Conservation (phyloP, 2,329 filamentous ascomycete genomes). For the Ceratocystis papillata region DNA sequence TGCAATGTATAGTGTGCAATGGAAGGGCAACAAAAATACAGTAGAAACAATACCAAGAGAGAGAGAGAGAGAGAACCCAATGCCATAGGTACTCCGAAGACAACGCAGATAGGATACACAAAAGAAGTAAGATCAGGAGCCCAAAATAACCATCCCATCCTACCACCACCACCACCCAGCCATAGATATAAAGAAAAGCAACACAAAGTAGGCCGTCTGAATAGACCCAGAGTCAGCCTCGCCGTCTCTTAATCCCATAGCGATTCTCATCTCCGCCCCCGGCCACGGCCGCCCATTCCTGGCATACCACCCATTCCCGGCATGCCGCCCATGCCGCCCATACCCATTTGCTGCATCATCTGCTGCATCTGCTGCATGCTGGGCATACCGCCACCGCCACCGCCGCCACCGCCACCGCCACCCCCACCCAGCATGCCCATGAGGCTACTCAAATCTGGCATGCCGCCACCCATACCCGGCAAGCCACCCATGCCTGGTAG, state of each 20-base stretch:
- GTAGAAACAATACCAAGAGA: slow-evolving; percentile 1
- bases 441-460: slow-evolving; percentile 74
- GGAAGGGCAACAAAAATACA: slow-evolving; percentile 10
- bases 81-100: slow-evolving; percentile 1
- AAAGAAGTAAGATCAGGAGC: not conserved
- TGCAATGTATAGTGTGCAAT: slow-evolving; percentile 11
- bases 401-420: slow-evolving; percentile 47
- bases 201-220: not conserved
- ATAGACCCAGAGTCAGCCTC: too few relatives aligned
- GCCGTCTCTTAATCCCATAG: not conserved
- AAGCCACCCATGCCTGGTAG: slow-evolving; percentile 59
- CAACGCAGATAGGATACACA: slow-evolving; percentile 13
- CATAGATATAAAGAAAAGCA: not conserved
- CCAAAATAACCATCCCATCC: not conserved
- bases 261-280: slow-evolving; percentile 17
- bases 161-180: not conserved
- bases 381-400: slow-evolving; percentile 50
- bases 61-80: not conserved
- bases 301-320: slow-evolving; percentile 30
- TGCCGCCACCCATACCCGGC: slow-evolving; percentile 62
- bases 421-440: slow-evolving; percentile 84
- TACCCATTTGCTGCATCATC: slow-evolving; percentile 64
- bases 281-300: slow-evolving; percentile 26
- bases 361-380: slow-evolving; percentile 70
- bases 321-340: slow-evolving; percentile 38